Evolutionary conservation across 2,329 filamentous ascomycete genomes (phyloP), one percentile per base, ranked within the genome.

Genomic region (Nothomitra cinnamomea): DNA sequence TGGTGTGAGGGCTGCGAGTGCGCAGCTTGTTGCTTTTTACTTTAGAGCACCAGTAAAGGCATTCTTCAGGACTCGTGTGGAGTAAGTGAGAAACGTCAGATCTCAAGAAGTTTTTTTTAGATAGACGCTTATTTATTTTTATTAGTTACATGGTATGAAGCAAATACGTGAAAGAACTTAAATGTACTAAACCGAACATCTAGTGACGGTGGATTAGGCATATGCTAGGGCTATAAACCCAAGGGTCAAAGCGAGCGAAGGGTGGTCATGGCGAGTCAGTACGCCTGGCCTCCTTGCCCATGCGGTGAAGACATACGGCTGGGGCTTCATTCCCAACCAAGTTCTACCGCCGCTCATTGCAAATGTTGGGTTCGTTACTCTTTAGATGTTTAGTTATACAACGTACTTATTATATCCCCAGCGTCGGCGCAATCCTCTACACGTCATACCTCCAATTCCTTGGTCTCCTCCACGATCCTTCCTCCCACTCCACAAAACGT

Each of bases 21-120:
- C 87, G 6, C 85, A 94, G 64, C 74, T 87, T 61, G 77, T 95
- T 53, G 83, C 87, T 22, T 95, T 95, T 61, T 95, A 94, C 69
- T 95, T 95, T 64, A 77, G 88, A 54, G 87, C 87, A 0, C 89
- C 89, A 0, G 85, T 88, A 53, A 95, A 95, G 68, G 85, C 88
- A 15, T 95, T 95, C 65, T 94, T 95, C 69, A 79, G 87, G 57
- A 89, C 86, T 1, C 74, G 89, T 55, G 87, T 95, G 58, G 89
- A 95, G 71, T 95, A 88, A 64, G 74, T 74, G 56, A 53, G 53
- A 42, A 19, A 47, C 41, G 10, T n/a, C 8, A n/a, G 22, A 19
- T 50, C 21, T 53, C 38, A n/a, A n/a, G n/a, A n/a, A n/a, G n/a
- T 38, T 38, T n/a, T 17, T 35, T 8, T 35, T 17, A 19, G 45